Evolutionary conservation across 352 stramenopile genomes (phyloP).

Genomic region (Lagenidium giganteum): DNA sequence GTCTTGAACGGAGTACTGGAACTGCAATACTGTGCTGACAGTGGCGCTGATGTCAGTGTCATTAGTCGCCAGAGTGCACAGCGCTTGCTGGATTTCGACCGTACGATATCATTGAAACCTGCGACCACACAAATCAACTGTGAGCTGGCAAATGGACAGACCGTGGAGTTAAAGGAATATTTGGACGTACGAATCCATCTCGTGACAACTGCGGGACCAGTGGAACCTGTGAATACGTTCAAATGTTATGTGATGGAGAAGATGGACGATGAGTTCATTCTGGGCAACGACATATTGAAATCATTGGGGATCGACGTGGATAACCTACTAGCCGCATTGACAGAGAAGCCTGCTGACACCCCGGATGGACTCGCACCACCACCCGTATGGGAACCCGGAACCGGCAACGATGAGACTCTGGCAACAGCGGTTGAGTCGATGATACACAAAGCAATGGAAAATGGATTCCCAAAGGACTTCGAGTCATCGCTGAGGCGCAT

Average conservation of each 20-base stretch:
- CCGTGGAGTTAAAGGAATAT: neutral
- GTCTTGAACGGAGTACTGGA: neutral
- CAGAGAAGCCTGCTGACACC: no score
- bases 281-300: neutral
- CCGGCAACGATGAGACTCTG: no score
- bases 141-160: neutral
- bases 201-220: no score
- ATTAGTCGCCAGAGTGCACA: no score
- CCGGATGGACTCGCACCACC: no score
- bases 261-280: slow-evolving; percentile 2
- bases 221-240: neutral
- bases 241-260: neutral
- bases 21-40: slow-evolving; percentile 1
- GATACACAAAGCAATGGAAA: slow-evolving; percentile 1
- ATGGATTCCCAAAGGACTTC: neutral
- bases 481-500: neutral
- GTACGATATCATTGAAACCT: neutral
- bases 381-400: no score
- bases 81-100: neutral
- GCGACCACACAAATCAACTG: neutral
- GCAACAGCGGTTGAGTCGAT: neutral
- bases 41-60: no score
- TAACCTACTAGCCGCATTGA: no score
- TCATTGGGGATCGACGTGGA: slow-evolving; percentile 7
- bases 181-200: neutral